phyloP scores from a whole-genome alignment of 2,329 filamentous ascomycete genomes.

The Talaromyces islandicus region DNA sequence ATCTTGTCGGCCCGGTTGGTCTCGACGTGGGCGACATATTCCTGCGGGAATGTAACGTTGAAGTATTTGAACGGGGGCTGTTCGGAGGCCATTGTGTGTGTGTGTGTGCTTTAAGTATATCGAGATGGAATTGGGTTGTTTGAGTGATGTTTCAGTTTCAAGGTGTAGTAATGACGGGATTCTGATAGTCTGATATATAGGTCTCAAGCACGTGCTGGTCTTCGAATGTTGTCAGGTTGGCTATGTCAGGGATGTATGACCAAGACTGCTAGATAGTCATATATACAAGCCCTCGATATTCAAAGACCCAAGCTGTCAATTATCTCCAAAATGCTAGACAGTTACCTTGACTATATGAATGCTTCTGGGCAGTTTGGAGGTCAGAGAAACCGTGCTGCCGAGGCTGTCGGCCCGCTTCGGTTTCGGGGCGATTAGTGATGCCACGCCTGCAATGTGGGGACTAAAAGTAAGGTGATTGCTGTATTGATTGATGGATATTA shows the following conservation, averaged over 20 bases:
- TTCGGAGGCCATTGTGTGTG: conserved; percentile 4
- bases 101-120: not conserved
- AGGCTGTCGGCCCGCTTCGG: not conserved
- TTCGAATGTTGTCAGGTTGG: not conserved
- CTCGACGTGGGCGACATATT: conserved; percentile 81
- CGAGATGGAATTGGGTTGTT: not conserved
- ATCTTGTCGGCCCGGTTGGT: conserved; percentile 83
- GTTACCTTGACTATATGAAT: not conserved
- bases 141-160: not conserved
- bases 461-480: not conserved
- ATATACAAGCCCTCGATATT: no score
- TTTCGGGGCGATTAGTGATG: not conserved
- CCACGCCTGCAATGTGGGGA: not conserved
- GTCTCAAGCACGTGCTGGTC: not conserved
- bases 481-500: no score
- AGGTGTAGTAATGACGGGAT: not conserved
- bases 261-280: not conserved
- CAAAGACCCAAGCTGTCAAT: no score
- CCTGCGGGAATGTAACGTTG: conserved; percentile 63
- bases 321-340: not conserved
- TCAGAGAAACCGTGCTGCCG: not conserved
- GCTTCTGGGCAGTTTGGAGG: not conserved
- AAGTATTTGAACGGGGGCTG: conserved; percentile 49
- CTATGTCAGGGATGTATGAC: not conserved
- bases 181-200: no score